Evolutionary conservation across 352 stramenopile species (phyloP).

Genomic region (Phytophthora cajani): DNA sequence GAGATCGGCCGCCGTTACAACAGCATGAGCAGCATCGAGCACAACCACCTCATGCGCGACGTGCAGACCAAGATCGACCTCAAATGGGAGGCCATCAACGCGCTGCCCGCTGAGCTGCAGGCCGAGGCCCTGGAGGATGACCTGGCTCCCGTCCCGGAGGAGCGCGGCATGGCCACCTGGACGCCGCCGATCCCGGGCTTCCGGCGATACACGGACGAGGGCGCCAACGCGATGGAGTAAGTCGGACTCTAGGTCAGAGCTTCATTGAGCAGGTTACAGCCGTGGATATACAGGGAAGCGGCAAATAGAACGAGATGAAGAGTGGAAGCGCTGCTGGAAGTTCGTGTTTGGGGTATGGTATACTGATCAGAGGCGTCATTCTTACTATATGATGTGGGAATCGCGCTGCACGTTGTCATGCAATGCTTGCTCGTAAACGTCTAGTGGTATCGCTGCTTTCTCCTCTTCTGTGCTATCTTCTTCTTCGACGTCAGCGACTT

Average conservation of each 20-base stretch:
- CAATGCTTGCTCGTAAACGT: constrained; percentile 14
- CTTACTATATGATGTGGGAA: constrained; percentile 17
- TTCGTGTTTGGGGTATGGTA: constrained; percentile 15
- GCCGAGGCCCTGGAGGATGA: constrained; percentile 81
- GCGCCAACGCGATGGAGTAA: constrained; percentile 34
- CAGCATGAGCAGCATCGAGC: constrained; percentile 75
- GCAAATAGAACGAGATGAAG: constrained; percentile 36
- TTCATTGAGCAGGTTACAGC: constrained; percentile 16
- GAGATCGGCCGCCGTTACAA: constrained; percentile 88
- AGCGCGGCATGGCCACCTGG: constrained; percentile 82
- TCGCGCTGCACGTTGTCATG: constrained; percentile 10
- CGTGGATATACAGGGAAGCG: constrained; percentile 26
- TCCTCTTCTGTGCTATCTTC: constrained; percentile 19
- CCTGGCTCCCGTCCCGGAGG: constrained; percentile 62
- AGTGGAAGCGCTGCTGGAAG: constrained; percentile 19
- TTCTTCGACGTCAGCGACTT: constrained; percentile 6
- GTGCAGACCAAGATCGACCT: constrained; percentile 93
- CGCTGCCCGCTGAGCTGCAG: constrained; percentile 81
- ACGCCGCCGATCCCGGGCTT: constrained; percentile 90
- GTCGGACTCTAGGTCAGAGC: neutral
- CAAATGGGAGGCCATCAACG: constrained; percentile 92
- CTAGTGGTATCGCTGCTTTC: constrained; percentile 1
- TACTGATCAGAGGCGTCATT: constrained; percentile 1
- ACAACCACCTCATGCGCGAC: constrained; percentile 91
- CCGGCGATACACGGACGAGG: constrained; percentile 81